phyloP scores from a whole-genome alignment of 768 basidiomycete species.

The Suillus lakei region DNA sequence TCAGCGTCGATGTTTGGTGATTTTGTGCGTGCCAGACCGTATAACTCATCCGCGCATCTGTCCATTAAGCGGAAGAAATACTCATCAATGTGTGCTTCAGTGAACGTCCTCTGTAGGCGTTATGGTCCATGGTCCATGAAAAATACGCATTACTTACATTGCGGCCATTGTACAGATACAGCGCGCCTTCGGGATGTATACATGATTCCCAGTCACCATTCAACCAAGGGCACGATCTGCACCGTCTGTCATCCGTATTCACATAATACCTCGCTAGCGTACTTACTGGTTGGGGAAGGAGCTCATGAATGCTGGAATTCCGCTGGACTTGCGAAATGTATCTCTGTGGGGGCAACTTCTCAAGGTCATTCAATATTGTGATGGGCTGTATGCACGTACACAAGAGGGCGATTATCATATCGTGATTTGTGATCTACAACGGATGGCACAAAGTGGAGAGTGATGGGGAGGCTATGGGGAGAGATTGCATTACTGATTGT shows the following conservation, averaged over 20 bases:
- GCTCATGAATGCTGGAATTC: not conserved
- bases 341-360: not conserved
- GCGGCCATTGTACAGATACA: constrained; percentile 51
- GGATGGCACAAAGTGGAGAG: not conserved
- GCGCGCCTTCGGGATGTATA: constrained; percentile 57
- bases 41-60: not conserved
- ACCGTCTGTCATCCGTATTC: not conserved
- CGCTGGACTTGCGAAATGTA: not conserved
- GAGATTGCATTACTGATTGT: not conserved
- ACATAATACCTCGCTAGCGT: not conserved
- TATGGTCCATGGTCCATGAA: not conserved
- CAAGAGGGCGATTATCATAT: not conserved
- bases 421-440: not conserved
- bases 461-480: not conserved
- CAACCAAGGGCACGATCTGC: constrained; percentile 5
- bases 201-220: not conserved
- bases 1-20: not conserved
- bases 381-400: not conserved
- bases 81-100: not conserved
- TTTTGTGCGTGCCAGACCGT: not conserved
- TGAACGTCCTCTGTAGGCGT: not conserved
- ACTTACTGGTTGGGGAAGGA: not conserved
- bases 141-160: constrained; percentile 35
- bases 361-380: not conserved
- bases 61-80: not conserved